phyloP scores from a whole-genome alignment of 2,329 filamentous ascomycete species.

The Fusarium sp. region DNA sequence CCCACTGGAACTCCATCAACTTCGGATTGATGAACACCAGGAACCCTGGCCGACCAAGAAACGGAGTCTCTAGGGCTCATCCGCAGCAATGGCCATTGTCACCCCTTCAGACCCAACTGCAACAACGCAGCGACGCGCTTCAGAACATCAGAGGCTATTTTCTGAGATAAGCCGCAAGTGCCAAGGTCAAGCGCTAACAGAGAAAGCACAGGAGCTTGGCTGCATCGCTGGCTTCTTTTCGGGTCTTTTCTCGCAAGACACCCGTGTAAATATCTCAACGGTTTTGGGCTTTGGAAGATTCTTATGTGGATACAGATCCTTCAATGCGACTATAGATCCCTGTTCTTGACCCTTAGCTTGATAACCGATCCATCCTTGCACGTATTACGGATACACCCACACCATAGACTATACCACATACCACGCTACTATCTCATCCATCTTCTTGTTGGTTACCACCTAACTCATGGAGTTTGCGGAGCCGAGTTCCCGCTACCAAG shows the following conservation, averaged over 20 bases:
- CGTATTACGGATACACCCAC: background rate
- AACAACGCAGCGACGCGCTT: background rate
- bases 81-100: background rate
- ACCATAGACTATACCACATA: background rate
- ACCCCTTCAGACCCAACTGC: too few species aligned
- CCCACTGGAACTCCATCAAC: background rate
- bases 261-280: background rate
- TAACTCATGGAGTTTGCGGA: constrained; percentile 1
- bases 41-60: background rate
- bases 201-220: background rate
- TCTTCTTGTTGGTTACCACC: background rate
- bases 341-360: background rate
- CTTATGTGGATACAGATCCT: constrained; percentile 12
- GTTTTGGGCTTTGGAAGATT: background rate
- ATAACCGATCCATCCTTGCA: constrained; percentile 15
- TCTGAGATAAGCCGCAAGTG: constrained; percentile 19
- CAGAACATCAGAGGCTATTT: background rate
- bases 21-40: background rate
- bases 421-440: constrained; percentile 1
- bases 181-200: background rate
- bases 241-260: background rate
- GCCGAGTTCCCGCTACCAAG: background rate
- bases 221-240: background rate
- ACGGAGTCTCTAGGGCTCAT: background rate
- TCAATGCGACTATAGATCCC: constrained; percentile 6